Percentiles rank a stretch among this genome's conserved stretches.
phyloP scores from a whole-genome alignment of 2,329 filamentous ascomycete species.

The Salinomyces thailandicus region DNA sequence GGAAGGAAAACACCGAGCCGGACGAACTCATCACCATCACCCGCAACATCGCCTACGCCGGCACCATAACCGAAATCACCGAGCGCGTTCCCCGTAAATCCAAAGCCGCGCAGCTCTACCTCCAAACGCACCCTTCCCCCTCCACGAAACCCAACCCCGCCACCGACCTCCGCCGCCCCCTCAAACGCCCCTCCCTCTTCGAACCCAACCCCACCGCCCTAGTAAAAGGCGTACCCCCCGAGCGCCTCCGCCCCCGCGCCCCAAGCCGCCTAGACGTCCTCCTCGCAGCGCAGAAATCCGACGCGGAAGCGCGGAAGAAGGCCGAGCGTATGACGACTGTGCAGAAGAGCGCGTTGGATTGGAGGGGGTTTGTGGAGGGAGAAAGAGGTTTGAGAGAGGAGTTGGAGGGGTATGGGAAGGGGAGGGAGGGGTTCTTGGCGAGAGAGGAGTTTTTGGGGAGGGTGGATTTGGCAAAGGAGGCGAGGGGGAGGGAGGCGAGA shows the following conservation, averaged over 20 bases:
- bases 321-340: conserved; percentile 55
- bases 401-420: conserved; percentile 50
- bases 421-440: conserved; percentile 50
- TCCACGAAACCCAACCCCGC: conserved; percentile 12
- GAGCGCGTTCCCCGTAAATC: conserved; percentile 44
- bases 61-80: conserved; percentile 44
- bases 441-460: conserved; percentile 53
- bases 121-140: conserved; percentile 28
- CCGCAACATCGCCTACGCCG: conserved; percentile 48
- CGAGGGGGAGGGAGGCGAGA: conserved; percentile 44
- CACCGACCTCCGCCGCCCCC: conserved; percentile 30
- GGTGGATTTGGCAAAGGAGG: conserved; percentile 46
- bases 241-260: conserved; percentile 31
- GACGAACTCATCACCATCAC: conserved; percentile 46
- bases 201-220: conserved; percentile 40
- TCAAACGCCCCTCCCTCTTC: conserved; percentile 39
- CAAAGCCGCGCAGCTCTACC: conserved; percentile 45
- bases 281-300: conserved; percentile 22
- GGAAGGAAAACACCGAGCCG: conserved; percentile 15
- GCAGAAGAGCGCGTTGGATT: conserved; percentile 55
- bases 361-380: conserved; percentile 53
- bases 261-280: conserved; percentile 23
- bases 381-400: conserved; percentile 49
- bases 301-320: conserved; percentile 29
- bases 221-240: conserved; percentile 35